These are phyloP conservation scores for Microsporum canis DNA, from an alignment of 2,329 filamentous ascomycete genomes.

Conservation along the genomic window DNA sequence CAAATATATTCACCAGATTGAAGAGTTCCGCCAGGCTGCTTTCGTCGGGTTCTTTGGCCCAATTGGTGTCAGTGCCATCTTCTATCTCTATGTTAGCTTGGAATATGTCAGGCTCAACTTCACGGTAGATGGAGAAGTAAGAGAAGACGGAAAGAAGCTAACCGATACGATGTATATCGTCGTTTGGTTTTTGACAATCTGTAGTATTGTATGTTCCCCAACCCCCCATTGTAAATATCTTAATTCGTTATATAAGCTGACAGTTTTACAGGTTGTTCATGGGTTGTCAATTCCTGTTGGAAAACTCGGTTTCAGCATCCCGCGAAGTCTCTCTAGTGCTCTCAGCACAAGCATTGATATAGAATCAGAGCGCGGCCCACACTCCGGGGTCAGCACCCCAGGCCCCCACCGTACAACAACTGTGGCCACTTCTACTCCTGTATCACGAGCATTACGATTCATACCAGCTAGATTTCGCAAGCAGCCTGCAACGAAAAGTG, in stretches of 20 bases:
- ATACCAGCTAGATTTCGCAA: conserved; percentile 5
- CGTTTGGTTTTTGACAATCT: conserved; percentile 77
- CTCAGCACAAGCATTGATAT: conserved; percentile 32
- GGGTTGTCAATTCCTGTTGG: conserved; percentile 66
- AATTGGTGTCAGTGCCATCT: conserved; percentile 80
- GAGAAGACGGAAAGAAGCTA: conserved; percentile 55
- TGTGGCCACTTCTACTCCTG: conserved; percentile 1
- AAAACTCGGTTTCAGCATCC: conserved; percentile 38
- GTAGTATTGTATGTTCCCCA: conserved; percentile 57
- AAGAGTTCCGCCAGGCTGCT: conserved; percentile 59
- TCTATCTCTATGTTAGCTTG: conserved; percentile 71
- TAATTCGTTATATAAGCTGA: not conserved
- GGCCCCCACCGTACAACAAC: not conserved
- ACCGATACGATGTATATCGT: conserved; percentile 58
- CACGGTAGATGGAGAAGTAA: conserved; percentile 46
- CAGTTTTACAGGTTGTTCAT: conserved; percentile 52
- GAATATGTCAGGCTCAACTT: conserved; percentile 55
- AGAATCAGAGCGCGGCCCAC: conserved; percentile 13
- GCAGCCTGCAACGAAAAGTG: not conserved
- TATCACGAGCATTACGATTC: not conserved
- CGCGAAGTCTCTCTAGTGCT: conserved; percentile 34
- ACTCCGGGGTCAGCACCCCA: not conserved
- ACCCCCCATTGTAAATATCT: not conserved
- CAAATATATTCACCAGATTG: conserved; percentile 66
- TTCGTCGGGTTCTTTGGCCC: conserved; percentile 92